Base-by-base conservation (phyloP, 768 basidiomycete genomes). In the Mycena rosella region DNA sequence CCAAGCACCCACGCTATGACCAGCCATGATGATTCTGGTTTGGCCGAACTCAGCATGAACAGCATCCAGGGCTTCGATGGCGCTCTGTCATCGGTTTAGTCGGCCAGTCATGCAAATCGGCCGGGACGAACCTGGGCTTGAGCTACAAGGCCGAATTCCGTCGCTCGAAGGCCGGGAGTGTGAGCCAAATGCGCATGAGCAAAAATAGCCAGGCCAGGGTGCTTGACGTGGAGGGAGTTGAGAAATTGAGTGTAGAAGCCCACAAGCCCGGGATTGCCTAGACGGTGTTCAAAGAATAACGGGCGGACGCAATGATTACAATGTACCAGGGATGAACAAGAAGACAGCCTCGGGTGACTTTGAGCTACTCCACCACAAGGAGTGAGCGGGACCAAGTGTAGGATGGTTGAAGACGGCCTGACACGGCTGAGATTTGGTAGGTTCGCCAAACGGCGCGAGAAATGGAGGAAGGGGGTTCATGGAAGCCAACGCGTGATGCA, bases 1-100 rank as follows among this genome's bases (percentile, higher is more conserved):
- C 91, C 92, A 95, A 2, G 87, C 79, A 2, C 93, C 93, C 17
- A 94, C 86, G 60, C 91, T 92, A 68, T 95, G 93, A 11, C 89
- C 91, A 24, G 85, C 74, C 0, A 91, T 26, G 20, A 90, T 75
- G 29, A 90, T 74, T 63, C 76, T 82, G 15, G 80, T 76, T n/a
- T 67, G 29, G 14, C 77, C 70, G 71, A 79, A 85, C n/a, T 60
- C 70, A 18, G 74, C 59, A 38, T 49, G 71, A 3, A 88, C 67
- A 20, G 82, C 78, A 51, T 89, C 85, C 7, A 91, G 75, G 1
- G 89, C 83, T 63, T 89, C 85, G 27, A 90, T 72, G 34, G 86
- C 85, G 57, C 82, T 84, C 69, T 71, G 32, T 20, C 32, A 26
- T n/a, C 27, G 27, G 24, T 32, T 68, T 15, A 64, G 51, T 29